Base-by-base conservation (phyloP, 257 asterid species). In the Prunella vulgaris region DNA sequence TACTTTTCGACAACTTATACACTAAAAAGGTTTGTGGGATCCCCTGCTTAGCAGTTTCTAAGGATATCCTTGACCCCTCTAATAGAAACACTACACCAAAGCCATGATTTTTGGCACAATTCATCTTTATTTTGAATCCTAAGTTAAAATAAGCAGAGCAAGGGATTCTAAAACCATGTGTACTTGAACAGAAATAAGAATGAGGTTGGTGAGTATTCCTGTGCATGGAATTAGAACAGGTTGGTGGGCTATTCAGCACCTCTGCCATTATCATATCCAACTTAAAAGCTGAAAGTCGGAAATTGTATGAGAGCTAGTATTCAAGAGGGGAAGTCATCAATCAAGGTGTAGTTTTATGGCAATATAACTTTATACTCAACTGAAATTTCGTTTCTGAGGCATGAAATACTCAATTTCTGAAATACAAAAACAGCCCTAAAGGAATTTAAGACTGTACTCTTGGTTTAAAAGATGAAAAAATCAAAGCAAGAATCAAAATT, bases 221-320 rank as follows among this genome's bases (percentile, higher is more conserved):
- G 63, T 59, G 59, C 33, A 60, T 0, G 7, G 85, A 70, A 76
- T 46, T 48, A 38, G 70, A 73, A 66, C 58, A 69, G 28, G 69
- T 63, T 28, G 84, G 69, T 48, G 77, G 53, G 67, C 48, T 32
- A 66, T 49, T 63, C 12, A 79, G 37, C 30, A 73, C 58, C 75
- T 73, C 85, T 7, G 67, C 60, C 84, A 86, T 77, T 13, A 68
- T 63, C 84, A 76, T 76, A 63, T 46, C 68, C 30, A 73, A 48
- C 72, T 76, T 44, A 78, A 17, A 66, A 52, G 64, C 69, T 22
- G 49, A 56, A 51, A 40, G n/a, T 12, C 7, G 13, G 53, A 68
- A 68, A 28, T 8, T 20, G 25, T 48, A 33, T 66, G 75, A 48
- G 58, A 74, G 51, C 71, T 64, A 58, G 66, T 22, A 53, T 69